These are phyloP conservation scores for Aspergillus tanneri DNA, from an alignment of 2,329 filamentous ascomycete genomes.

Conservation along the genomic window DNA sequence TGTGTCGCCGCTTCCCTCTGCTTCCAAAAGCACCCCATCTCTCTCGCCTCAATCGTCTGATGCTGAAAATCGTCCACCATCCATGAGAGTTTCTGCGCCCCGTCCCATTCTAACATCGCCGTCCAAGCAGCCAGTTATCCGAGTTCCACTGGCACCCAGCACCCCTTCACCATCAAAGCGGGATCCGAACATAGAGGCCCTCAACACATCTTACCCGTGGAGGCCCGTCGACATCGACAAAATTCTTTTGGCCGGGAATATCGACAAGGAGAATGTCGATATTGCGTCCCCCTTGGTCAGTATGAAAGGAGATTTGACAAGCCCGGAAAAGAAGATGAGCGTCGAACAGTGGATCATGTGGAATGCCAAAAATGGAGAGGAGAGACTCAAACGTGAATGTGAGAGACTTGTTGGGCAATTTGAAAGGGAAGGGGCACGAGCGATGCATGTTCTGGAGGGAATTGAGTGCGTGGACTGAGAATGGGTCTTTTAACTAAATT, in stretches of 20 bases:
- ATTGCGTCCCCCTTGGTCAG: conserved; percentile 51
- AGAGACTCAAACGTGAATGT: conserved; percentile 74
- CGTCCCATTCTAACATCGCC: conserved; percentile 36
- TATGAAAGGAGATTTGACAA: conserved; percentile 63
- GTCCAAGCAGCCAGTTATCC: conserved; percentile 36
- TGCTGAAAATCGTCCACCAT: conserved; percentile 75
- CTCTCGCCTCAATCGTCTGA: conserved; percentile 74
- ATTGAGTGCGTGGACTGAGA: conserved; percentile 54
- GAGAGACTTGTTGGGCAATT: conserved; percentile 80
- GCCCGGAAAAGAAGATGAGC: conserved; percentile 81
- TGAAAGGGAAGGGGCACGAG: conserved; percentile 76
- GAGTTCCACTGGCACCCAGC: conserved; percentile 45
- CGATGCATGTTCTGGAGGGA: conserved; percentile 74
- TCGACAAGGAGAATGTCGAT: conserved; percentile 51
- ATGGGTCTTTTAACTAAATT: conserved; percentile 8
- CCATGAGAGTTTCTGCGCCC: conserved; percentile 58
- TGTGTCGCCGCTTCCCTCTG: conserved; percentile 30
- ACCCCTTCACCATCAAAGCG: conserved; percentile 62
- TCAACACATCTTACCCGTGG: conserved; percentile 65
- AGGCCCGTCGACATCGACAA: conserved; percentile 71
- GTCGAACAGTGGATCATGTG: conserved; percentile 89
- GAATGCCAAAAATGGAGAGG: conserved; percentile 78
- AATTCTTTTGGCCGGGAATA: conserved; percentile 45
- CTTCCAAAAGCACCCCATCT: conserved; percentile 55
- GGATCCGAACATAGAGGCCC: conserved; percentile 51